Conservation (phyloP, 176 grass and related monocot species). For the Oryza brachyantha region DNA sequence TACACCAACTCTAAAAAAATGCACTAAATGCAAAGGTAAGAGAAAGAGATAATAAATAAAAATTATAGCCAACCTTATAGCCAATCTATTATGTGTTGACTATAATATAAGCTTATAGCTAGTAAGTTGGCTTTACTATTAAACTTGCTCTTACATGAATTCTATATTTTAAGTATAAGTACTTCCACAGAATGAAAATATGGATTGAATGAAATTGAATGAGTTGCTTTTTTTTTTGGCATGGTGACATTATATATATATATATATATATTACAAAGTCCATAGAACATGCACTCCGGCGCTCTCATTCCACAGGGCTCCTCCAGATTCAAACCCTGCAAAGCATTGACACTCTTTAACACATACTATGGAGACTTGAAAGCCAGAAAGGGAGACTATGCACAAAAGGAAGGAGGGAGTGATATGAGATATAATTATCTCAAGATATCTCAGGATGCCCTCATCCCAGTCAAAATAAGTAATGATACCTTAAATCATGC, state of each 20-base stretch:
- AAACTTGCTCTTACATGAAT: too few relatives aligned
- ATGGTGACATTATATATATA: not conserved
- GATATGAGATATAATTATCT: slow-evolving; percentile 12
- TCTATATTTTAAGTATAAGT: not conserved
- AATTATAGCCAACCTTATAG: too few relatives aligned
- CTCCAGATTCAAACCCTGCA: not conserved
- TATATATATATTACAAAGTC: too few relatives aligned
- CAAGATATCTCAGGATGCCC: not conserved
- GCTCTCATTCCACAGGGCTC: not conserved
- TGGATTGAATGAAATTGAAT: not conserved
- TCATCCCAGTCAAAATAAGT: not conserved
- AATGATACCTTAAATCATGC: slow-evolving; percentile 17
- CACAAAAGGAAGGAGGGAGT: slow-evolving; percentile 4
- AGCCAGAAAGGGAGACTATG: not conserved
- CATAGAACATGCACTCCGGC: not conserved
- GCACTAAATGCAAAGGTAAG: too few relatives aligned
- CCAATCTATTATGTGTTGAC: too few relatives aligned
- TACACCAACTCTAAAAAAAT: too few relatives aligned
- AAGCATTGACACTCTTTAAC: not conserved
- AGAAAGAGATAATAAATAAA: too few relatives aligned
- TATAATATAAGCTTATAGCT: too few relatives aligned
- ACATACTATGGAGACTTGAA: not conserved
- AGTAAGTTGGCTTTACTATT: too few relatives aligned
- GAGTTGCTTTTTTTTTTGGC: not conserved
- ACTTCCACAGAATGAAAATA: not conserved